Evolutionary conservation across 2,329 filamentous ascomycete genomes (phyloP).

Genomic region (Penicillium sp.): DNA sequence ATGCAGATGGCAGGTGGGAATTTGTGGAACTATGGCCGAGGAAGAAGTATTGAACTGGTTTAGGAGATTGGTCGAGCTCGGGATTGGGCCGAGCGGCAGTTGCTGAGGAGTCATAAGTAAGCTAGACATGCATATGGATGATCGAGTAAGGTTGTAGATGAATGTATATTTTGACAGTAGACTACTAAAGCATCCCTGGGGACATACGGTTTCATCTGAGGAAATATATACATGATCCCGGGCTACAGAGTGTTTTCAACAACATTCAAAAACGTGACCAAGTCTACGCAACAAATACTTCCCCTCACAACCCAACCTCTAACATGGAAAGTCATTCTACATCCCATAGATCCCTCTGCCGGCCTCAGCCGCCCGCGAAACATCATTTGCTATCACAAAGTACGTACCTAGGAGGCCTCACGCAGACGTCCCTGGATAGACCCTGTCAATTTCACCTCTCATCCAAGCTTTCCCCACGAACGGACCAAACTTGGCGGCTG

Average conservation of each 20-base stretch:
- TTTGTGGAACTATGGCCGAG: conserved; percentile 2
- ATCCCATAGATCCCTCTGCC: not conserved
- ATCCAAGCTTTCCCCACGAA: conserved; percentile 2
- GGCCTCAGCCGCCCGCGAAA: not conserved
- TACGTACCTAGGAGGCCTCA: not conserved
- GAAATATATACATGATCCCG: too few relatives aligned
- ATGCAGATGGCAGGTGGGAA: not conserved
- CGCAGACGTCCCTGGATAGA: not conserved
- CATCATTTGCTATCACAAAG: not conserved
- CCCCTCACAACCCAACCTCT: not conserved
- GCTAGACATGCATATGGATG: not conserved
- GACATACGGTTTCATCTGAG: too few relatives aligned
- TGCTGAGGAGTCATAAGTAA: not conserved
- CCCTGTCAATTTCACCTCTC: not conserved
- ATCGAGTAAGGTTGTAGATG: too few relatives aligned
- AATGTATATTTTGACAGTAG: not conserved
- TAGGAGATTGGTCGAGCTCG: not conserved
- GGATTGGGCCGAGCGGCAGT: not conserved
- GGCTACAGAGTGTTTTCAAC: too few relatives aligned
- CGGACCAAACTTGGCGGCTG: not conserved
- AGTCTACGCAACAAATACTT: not conserved
- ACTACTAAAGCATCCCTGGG: not conserved
- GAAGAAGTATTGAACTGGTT: not conserved
- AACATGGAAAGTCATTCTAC: not conserved
- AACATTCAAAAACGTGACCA: not conserved